Evolutionary conservation across 805 yeast genomes (phyloP), one percentile per base, ranked within the genome.

Genomic region (Nakazawaea holstii): DNA sequence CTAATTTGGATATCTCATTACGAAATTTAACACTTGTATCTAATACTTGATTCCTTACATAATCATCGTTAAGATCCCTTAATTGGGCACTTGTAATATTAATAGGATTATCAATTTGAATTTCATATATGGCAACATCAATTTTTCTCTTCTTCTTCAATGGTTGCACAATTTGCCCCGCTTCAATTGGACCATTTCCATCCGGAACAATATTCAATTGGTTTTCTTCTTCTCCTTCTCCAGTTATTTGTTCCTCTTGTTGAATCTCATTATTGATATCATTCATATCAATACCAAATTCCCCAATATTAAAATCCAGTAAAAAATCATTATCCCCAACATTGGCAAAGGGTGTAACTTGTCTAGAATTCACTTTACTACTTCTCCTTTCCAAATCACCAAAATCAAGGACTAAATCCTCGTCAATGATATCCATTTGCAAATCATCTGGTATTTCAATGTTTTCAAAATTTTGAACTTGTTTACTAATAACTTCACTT

Each of bases 301-400:
- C 45, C 3, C 20, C 48, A 31, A 49, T 8, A 7, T 28, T 26
- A 28, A 36, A 42, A 11, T 41, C 41, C 6, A 24, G 27, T n/a
- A 38, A 26, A 11, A 26, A 29, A 14, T 15, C 39, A 15, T 10
- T 13, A 6, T 14, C 42, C 6, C 15, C 28, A 38, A 26, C 15
- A 27, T 26, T 38, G n/a, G 26, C 27, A 31, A 41, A 24, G 8
- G 44, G 44, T 6, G 44, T 41, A 5, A 32, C 13, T n/a, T 20
- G 44, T 24, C 44, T 41, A 4, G 44, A 41, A 10, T 31, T 15
- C 1, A 41, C 24, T 24, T 17, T 26, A 32, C 44, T 41, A 20
- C 37, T 41, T 7, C 15, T 20, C 31, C 30, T 41, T 8, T 32
- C 37, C 30, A 41, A 41, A 26, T 41, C 44, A 24, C 44, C 44